Evolutionary conservation across 192 early-diverging fungal genomes (phyloP).

Genomic region (Backusella liffmaniae): DNA sequence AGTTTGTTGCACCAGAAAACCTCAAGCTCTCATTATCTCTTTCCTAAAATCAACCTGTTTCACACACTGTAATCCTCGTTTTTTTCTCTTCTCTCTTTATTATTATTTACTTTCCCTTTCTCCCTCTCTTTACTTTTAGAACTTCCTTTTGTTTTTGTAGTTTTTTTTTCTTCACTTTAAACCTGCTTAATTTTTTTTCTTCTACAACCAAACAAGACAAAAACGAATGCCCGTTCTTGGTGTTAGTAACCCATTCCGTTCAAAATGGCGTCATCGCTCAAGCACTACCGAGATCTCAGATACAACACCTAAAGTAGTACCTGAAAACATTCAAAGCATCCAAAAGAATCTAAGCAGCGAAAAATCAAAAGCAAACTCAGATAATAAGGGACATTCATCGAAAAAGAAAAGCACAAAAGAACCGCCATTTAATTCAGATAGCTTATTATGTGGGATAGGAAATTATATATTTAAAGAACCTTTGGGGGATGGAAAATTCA

Average conservation of each 20-base stretch:
- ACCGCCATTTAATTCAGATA: constrained; percentile 35
- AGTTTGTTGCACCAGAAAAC: neutral
- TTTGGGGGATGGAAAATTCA: constrained; percentile 80
- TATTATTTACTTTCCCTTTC: neutral
- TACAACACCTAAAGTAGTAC: neutral
- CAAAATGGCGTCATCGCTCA: constrained; percentile 12
- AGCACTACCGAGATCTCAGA: constrained; percentile 5
- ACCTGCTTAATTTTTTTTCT: neutral
- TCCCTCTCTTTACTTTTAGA: neutral
- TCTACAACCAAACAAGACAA: neutral
- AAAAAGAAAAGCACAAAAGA: neutral
- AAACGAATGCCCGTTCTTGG: neutral
- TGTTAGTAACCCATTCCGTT: constrained; percentile 10
- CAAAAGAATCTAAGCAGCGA: constrained; percentile 3
- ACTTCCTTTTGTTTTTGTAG: neutral
- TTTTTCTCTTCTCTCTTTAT: constrained; percentile 3
- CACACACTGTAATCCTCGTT: constrained; percentile 3
- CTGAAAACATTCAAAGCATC: neutral
- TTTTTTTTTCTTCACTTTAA: neutral
- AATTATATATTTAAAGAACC: constrained; percentile 76
- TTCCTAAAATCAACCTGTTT: constrained; percentile 7
- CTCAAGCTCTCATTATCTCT: neutral
- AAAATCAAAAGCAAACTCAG: neutral
- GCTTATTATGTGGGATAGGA: constrained; percentile 46
- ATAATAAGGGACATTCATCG: neutral